phyloP scores from a whole-genome alignment of 2,329 filamentous ascomycete species.

The Colletotrichum spinosum region DNA sequence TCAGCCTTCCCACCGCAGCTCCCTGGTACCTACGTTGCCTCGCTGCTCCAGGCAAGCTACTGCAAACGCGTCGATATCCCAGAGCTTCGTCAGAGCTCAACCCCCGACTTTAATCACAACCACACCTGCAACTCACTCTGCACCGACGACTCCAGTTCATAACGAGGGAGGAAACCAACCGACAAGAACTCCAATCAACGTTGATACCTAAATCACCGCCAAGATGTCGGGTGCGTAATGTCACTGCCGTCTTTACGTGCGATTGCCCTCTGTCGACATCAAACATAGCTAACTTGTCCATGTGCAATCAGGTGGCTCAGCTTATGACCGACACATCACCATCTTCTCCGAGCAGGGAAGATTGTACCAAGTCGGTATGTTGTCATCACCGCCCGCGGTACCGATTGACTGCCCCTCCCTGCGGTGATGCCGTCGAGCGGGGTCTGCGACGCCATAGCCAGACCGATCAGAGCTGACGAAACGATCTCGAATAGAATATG shows the following conservation, averaged over 20 bases:
- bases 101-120: constrained; percentile 35
- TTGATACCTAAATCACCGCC: constrained; percentile 41
- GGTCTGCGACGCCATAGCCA: constrained; percentile 15
- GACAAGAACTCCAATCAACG: constrained; percentile 9
- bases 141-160: constrained; percentile 29
- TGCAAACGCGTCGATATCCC: constrained; percentile 55
- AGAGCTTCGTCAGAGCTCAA: constrained; percentile 38
- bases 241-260: constrained; percentile 4
- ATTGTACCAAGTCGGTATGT: constrained; percentile 98
- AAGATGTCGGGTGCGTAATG: constrained; percentile 64
- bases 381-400: constrained; percentile 11
- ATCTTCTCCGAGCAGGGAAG: constrained; percentile 99
- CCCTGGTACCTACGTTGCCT: constrained; percentile 31
- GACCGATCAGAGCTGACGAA: constrained; percentile 40
- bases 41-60: constrained; percentile 59
- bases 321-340: constrained; percentile 98
- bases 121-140: constrained; percentile 41
- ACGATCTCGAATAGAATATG: constrained; percentile 82
- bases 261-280: constrained; percentile 22
- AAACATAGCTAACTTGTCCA: constrained; percentile 44
- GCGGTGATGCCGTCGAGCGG: constrained; percentile 34
- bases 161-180: constrained; percentile 39
- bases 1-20: constrained; percentile 50
- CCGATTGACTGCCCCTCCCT: constrained; percentile 32
- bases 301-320: constrained; percentile 74